phyloP scores from a whole-genome alignment of 345 rosid species.

The Dovyalis caffra region DNA sequence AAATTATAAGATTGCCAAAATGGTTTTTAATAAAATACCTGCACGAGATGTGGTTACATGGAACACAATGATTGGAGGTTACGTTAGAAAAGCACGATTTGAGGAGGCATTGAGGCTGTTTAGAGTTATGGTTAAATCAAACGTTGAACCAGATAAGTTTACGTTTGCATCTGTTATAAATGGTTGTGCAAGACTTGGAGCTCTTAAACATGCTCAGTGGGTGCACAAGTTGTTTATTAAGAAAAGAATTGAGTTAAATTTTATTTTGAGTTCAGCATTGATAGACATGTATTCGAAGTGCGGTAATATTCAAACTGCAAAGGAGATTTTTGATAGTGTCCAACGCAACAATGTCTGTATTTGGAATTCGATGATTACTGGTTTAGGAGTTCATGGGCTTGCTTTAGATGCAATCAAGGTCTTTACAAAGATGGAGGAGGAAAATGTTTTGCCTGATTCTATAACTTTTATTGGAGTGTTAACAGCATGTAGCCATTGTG shows the following conservation, averaged over 20 bases:
- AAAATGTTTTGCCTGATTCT: constrained; percentile 56
- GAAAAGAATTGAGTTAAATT: constrained; percentile 42
- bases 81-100: constrained; percentile 50
- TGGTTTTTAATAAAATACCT: constrained; percentile 47
- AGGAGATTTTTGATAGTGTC: constrained; percentile 49
- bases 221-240: constrained; percentile 54
- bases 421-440: constrained; percentile 55
- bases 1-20: constrained; percentile 52
- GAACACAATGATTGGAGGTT: constrained; percentile 77
- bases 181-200: constrained; percentile 75
- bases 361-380: constrained; percentile 83
- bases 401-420: constrained; percentile 50
- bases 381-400: constrained; percentile 73
- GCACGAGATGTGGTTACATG: constrained; percentile 60
- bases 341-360: constrained; percentile 47
- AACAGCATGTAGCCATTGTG: constrained; percentile 71
- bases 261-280: constrained; percentile 64
- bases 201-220: constrained; percentile 53
- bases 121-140: constrained; percentile 43
- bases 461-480: constrained; percentile 65
- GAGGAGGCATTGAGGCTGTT: constrained; percentile 54
- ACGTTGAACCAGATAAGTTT: constrained; percentile 59
- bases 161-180: constrained; percentile 60
- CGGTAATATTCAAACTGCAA: constrained; percentile 59
- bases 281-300: constrained; percentile 73